Percentiles rank a stretch among this genome's conserved stretches.
These are phyloP conservation scores for Anthracocystis walkeri DNA, from an alignment of 1,284 basidiomycete species.

Conservation along the genomic window DNA sequence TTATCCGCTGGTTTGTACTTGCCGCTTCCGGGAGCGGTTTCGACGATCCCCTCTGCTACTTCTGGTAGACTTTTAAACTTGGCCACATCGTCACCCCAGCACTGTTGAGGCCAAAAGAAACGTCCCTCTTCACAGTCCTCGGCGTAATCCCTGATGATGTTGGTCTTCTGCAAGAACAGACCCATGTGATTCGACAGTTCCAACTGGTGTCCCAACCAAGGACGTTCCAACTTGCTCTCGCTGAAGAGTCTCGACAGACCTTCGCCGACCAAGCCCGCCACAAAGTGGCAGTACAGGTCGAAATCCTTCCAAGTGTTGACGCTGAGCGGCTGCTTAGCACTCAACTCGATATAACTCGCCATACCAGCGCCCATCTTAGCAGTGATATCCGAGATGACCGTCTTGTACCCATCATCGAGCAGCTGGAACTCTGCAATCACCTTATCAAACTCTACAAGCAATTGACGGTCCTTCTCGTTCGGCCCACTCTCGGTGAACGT, in stretches of 20 bases:
- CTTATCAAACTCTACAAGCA: constrained; percentile 86
- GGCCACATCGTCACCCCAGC: constrained; percentile 76
- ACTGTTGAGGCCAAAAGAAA: constrained; percentile 94
- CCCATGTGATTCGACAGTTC: constrained; percentile 95
- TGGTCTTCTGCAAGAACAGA: constrained; percentile 96
- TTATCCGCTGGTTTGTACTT: constrained; percentile 48
- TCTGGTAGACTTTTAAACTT: constrained; percentile 57
- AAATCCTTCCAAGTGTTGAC: constrained; percentile 76
- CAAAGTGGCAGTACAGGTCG: constrained; percentile 98
- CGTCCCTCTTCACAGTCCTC: constrained; percentile 89
- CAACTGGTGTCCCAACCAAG: constrained; percentile 83
- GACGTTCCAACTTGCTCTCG: constrained; percentile 84
- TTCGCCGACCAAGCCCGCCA: constrained; percentile 97
- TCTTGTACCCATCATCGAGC: constrained; percentile 75
- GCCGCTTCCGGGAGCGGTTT: constrained; percentile 41
- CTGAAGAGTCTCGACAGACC: constrained; percentile 91
- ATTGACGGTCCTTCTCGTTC: constrained; percentile 87
- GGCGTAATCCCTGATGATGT: constrained; percentile 94
- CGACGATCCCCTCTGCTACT: constrained; percentile 62
- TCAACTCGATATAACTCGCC: constrained; percentile 80
- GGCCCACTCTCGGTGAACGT: constrained; percentile 84
- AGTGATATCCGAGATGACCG: constrained; percentile 81
- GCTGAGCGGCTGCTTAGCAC: constrained; percentile 49
- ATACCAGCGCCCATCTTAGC: constrained; percentile 87
- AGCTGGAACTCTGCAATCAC: constrained; percentile 85